phyloP scores from a whole-genome alignment of 768 basidiomycete genomes.

The Macrolepiota albuminosa region DNA sequence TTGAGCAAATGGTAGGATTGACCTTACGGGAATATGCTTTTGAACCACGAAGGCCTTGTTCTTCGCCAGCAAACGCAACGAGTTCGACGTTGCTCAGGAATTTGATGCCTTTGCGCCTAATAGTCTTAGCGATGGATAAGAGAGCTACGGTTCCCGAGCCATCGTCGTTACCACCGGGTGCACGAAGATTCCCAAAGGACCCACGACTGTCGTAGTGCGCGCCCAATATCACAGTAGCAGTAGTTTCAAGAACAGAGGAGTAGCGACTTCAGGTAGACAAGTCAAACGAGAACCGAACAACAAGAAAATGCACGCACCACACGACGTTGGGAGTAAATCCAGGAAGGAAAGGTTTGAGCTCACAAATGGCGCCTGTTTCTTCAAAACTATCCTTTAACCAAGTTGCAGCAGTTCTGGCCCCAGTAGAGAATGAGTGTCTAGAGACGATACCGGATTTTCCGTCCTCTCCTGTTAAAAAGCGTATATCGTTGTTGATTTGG shows the following conservation, averaged over 20 bases:
- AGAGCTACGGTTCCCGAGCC: slow-evolving; percentile 61
- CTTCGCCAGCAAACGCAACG: slow-evolving; percentile 85
- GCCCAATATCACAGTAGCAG: slow-evolving; percentile 66
- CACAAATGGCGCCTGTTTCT: slow-evolving; percentile 69
- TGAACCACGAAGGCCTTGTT: slow-evolving; percentile 83
- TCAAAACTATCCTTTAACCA: slow-evolving; percentile 78
- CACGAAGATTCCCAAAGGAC: slow-evolving; percentile 72
- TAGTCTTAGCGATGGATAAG: slow-evolving; percentile 76
- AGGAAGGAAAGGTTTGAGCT: slow-evolving; percentile 54
- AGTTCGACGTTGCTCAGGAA: slow-evolving; percentile 80
- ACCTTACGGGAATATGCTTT: slow-evolving; percentile 75
- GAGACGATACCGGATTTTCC: slow-evolving; percentile 64
- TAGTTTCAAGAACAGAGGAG: slow-evolving; percentile 46
- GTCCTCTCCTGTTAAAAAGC: slow-evolving; percentile 84
- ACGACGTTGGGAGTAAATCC: slow-evolving; percentile 88
- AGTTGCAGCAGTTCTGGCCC: slow-evolving; percentile 57
- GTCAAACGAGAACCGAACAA: neutral
- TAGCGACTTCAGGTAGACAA: slow-evolving; percentile 45
- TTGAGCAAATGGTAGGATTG: neutral
- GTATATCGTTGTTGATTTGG: slow-evolving; percentile 65
- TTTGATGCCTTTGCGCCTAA: slow-evolving; percentile 56
- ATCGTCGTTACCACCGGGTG: slow-evolving; percentile 52
- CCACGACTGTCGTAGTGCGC: slow-evolving; percentile 93
- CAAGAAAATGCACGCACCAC: slow-evolving; percentile 45
- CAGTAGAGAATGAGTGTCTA: slow-evolving; percentile 77